Evolutionary conservation across 176 grass and related monocot genomes (phyloP), one percentile per base, ranked within the genome.

Genomic region (Musa acuminata): DNA sequence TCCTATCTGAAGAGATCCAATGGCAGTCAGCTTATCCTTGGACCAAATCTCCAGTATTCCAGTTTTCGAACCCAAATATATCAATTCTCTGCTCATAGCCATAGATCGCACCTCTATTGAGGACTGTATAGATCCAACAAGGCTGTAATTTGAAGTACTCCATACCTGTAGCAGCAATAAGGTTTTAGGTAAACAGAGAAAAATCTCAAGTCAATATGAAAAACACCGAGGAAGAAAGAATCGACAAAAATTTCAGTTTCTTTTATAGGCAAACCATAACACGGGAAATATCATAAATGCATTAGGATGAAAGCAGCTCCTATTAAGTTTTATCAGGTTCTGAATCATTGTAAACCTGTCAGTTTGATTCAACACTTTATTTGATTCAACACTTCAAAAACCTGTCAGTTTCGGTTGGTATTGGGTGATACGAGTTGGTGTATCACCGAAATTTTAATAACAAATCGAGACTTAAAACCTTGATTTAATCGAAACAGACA

Each of bases 41-140:
- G 85, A 91, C 89, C 89, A 91, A 74, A 88, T 91, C 89, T 92
- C 89, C 52, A 92, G 74, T 12, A 26, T 55, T 67, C 83, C 89
- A 49, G 14, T 73, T 69, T 84, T 83, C n/a, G 82, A 81, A 0
- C 83, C 89, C 3, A 92, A 22, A 62, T 88, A 88, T 9, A 92
- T 27, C 60, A 88, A 84, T 75, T 91, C 89, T 0, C 80, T 58
- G 66, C 80, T 83, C 4, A 88, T 79, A 51, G 75, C 89, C 71
- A 91, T 62, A 2, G 80, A 83, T 64, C 89, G 64, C 53, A 78
- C 89, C 53, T 91, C 89, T 53, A 54, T 52, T 1, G 83, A 27
- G 25, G 89, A 83, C 55, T 85, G 74, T 81, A 91, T 76, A 1
- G 85, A 81, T 16, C 89, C 85, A 9, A 91, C 80, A 8, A 85